phyloP scores from a whole-genome alignment of 257 asterid species.

The Fraxinus quadrangulata region DNA sequence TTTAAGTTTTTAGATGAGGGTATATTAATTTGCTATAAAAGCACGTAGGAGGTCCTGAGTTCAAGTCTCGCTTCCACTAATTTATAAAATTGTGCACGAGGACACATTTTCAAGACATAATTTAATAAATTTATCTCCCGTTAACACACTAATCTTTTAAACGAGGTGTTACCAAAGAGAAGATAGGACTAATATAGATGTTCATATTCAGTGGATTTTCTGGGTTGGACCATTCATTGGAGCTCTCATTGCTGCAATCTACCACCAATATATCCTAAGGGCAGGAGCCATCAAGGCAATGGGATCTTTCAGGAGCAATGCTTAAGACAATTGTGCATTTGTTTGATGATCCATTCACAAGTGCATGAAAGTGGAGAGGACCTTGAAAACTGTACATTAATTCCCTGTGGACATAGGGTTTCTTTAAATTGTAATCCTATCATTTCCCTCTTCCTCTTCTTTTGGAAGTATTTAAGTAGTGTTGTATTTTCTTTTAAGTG shows the following conservation, averaged over 20 bases:
- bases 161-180: not conserved
- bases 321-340: slow-evolving; percentile 11
- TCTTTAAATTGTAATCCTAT: not conserved
- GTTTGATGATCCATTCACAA: not conserved
- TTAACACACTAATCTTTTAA: not conserved
- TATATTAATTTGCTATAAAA: too few species aligned
- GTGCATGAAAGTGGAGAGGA: not conserved
- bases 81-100: too few species aligned
- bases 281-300: slow-evolving; percentile 64
- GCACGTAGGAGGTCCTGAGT: too few species aligned
- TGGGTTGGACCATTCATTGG: slow-evolving; percentile 83
- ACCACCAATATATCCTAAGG: slow-evolving; percentile 62
- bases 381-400: not conserved
- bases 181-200: not conserved
- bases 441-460: not conserved
- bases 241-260: slow-evolving; percentile 71
- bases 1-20: too few species aligned
- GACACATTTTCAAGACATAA: not conserved
- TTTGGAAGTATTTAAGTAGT: not conserved
- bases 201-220: slow-evolving; percentile 53
- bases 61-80: not conserved
- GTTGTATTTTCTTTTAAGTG: not conserved
- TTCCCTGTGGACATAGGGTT: not conserved
- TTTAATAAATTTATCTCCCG: not conserved
- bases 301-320: slow-evolving; percentile 76